Evolutionary conservation across 2,329 filamentous ascomycete species (phyloP), one percentile per base, ranked within the genome.

Genomic region (Stromatinia cepivora): DNA sequence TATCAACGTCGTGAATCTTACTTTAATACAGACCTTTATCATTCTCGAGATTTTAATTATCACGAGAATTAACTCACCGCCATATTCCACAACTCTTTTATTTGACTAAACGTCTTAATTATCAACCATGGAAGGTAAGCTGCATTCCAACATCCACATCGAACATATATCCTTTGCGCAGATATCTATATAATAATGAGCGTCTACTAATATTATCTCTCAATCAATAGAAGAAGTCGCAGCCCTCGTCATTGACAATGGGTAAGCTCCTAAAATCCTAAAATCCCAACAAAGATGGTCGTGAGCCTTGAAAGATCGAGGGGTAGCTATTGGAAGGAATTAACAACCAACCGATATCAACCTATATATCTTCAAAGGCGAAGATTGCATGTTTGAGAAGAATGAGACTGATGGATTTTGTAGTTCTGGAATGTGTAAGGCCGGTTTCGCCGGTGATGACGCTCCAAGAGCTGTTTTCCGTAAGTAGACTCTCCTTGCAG

Each of bases 191-290:
- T 22, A 42, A 59, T 73, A n/a, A 48, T 39, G 71, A 70, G 61
- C 64, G 70, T 54, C 57, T 71, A 71, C 76, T 79, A 73, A 79
- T 64, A 66, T 20, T 58, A 36, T 31, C 48, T 74, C 69, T 25
- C 73, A 58, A 67, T 73, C 75, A 85, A 84, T 82, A 98, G 95
- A 99, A 90, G 95, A 99, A 93, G 95, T 99, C 86, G 95, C 95
- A 85, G 95, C 95, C 85, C 94, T 99, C 92, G 95, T 99, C 86
- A 98, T 99, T 87, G 95, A 99, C 94, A 99, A 99, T 98, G 95
- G 95, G 95, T 99, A 94, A 92, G 94, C 87, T 85, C 79, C 77
- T 75, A 76, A 76, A 78, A 74, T 62, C 70, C 39, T 42, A 42
- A 42, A 42, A 17, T 42, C 15, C 15, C 48, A 13, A 36, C 28